A percentile compares a stretch with the other conserved stretches of the same genome.
Conservation (phyloP, 148 eudicot species). For the Rhododendron vialii region DNA sequence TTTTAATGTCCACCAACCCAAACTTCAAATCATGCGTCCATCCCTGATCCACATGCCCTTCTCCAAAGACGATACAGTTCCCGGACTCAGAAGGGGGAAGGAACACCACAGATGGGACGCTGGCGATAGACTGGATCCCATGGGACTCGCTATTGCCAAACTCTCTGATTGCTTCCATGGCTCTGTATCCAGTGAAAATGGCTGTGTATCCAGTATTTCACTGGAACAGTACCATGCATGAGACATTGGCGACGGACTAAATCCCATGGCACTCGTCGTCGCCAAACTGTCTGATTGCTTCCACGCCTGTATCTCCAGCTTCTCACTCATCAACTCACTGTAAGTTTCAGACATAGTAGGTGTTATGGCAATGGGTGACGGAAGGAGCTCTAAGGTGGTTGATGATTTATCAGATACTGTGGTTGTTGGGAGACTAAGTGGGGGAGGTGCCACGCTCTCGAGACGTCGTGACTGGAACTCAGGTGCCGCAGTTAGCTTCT, state of each 20-base stretch:
- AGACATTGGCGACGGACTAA: too few species aligned
- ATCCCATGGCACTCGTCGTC: too few species aligned
- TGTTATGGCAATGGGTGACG: neutral
- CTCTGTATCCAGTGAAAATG: neutral
- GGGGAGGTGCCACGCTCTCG: slow-evolving; percentile 43
- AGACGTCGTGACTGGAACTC: slow-evolving; percentile 24
- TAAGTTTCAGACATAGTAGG: neutral
- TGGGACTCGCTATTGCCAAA: neutral
- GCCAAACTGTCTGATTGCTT: too few species aligned
- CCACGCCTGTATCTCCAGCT: too few species aligned
- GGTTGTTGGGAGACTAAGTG: slow-evolving; percentile 20
- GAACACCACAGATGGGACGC: neutral
- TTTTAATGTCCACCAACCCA: neutral
- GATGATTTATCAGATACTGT: neutral
- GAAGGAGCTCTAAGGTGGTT: neutral
- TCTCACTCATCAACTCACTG: neutral
- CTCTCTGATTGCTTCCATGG: slow-evolving; percentile 10
- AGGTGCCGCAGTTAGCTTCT: slow-evolving; percentile 49
- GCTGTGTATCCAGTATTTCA: neutral
- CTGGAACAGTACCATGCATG: too few species aligned
- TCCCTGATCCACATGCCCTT: neutral
- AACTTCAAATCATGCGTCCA: neutral
- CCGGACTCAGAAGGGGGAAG: slow-evolving; percentile 51
- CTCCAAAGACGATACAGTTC: neutral
- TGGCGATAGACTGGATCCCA: neutral